Conservation (phyloP, 257 asterid genomes). For the Dorcoceras hygrometricum region DNA sequence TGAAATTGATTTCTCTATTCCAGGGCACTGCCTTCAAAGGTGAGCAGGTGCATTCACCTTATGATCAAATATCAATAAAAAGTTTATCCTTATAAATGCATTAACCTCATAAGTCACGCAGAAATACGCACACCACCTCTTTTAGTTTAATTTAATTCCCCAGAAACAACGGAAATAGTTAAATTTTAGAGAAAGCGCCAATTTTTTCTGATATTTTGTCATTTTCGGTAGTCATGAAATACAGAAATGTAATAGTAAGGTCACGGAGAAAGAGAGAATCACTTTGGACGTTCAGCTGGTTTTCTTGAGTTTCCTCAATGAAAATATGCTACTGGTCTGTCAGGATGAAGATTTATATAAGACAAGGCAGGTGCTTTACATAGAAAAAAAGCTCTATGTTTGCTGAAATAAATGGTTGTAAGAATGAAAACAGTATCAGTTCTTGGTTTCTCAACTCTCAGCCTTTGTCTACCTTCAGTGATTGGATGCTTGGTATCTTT, state of each 20-base stretch:
- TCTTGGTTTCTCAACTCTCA: conserved; percentile 10
- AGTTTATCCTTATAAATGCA: background rate
- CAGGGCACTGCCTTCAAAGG: background rate
- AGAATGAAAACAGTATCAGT: conserved; percentile 6
- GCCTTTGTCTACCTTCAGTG: background rate
- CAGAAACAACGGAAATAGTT: background rate
- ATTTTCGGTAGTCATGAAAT: background rate
- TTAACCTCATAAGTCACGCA: background rate
- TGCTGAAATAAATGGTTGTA: background rate
- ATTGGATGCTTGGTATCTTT: background rate
- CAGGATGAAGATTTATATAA: background rate
- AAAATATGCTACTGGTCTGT: conserved; percentile 6
- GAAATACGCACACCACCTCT: background rate
- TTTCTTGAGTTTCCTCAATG: conserved; percentile 13
- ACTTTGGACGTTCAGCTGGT: conserved; percentile 17
- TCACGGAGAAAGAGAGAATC: background rate
- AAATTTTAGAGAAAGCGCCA: background rate
- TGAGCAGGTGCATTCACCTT: background rate
- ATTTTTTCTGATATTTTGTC: background rate
- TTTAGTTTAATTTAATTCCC: too few relatives aligned
- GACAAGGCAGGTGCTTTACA: conserved; percentile 1
- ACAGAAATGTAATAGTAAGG: background rate
- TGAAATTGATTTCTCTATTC: background rate
- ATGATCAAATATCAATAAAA: background rate
- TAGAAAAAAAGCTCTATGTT: conserved; percentile 2